Evolutionary conservation across 371 early-diverging fungal genomes (phyloP).

Genomic region (Actinomortierella wolfii): DNA sequence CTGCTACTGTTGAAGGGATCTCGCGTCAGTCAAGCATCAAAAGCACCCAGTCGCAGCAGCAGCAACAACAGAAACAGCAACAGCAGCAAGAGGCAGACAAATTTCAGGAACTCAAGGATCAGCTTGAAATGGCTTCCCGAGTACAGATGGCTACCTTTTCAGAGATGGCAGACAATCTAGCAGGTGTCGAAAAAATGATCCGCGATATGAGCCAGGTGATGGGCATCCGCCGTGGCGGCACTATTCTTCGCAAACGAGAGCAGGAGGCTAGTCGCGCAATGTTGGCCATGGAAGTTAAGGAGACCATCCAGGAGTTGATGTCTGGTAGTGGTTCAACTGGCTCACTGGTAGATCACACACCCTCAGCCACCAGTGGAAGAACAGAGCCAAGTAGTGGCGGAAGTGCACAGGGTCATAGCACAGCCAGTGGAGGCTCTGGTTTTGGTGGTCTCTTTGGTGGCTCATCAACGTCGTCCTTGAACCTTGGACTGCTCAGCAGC

Average conservation of each 20-base stretch:
- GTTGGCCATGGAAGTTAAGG: slow-evolving; percentile 34
- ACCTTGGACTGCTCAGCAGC: no score
- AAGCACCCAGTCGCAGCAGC: background rate
- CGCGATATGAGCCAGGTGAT: slow-evolving; percentile 39
- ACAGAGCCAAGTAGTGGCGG: no score
- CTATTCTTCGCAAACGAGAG: slow-evolving; percentile 28
- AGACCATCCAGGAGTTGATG: slow-evolving; percentile 33
- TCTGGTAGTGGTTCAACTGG: slow-evolving; percentile 6
- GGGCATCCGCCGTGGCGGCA: slow-evolving; percentile 40
- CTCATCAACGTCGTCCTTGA: no score
- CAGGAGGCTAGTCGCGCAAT: slow-evolving; percentile 27
- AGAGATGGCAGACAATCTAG: slow-evolving; percentile 36
- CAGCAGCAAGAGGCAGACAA: background rate
- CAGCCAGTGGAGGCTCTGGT: no score
- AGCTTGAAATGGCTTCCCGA: slow-evolving; percentile 37
- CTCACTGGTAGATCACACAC: background rate
- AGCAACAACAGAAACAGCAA: background rate
- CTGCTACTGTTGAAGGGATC: no score
- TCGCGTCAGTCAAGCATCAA: background rate
- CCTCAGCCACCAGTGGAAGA: no score
- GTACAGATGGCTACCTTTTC: slow-evolving; percentile 43
- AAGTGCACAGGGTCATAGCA: no score
- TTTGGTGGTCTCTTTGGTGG: no score
- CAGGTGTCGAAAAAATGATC: slow-evolving; percentile 43
- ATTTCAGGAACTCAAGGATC: slow-evolving; percentile 29